These are phyloP conservation scores for Epichloe coenophiala DNA, from an alignment of 2,329 filamentous ascomycete genomes.

Conservation along the genomic window DNA sequence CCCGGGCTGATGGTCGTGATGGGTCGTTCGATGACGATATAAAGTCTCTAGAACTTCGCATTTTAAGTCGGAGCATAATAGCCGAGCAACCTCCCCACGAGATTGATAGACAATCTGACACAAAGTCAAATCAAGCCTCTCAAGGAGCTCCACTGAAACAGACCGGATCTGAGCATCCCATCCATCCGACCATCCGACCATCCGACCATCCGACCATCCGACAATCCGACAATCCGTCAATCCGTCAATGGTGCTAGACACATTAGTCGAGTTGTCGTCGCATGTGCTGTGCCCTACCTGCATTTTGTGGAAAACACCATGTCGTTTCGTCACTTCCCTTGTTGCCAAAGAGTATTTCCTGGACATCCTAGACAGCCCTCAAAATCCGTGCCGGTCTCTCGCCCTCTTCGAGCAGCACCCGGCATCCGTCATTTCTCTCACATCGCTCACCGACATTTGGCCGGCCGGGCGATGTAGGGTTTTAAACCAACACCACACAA, in stretches of 20 bases:
- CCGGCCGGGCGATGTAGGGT: slow-evolving; percentile 1
- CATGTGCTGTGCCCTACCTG: not conserved
- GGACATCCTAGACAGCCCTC: not conserved
- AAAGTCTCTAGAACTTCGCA: no score
- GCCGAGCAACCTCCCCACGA: no score
- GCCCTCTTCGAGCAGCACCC: not conserved
- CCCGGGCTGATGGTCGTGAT: no score
- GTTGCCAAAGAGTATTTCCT: not conserved
- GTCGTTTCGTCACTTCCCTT: not conserved
- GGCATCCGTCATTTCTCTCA: not conserved
- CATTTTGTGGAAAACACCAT: not conserved
- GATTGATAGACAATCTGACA: no score
- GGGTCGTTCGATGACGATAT: no score
- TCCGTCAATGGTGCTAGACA: not conserved
- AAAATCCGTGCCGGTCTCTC: not conserved
- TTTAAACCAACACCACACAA: not conserved
- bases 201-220: not conserved
- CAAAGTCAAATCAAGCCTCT: no score
- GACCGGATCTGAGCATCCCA: not conserved
- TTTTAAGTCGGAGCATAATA: no score
- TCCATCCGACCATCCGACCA: not conserved
- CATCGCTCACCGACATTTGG: slow-evolving; percentile 6
- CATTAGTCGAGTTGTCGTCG: not conserved
- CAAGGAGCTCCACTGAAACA: not conserved
- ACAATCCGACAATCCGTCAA: not conserved